Evolutionary conservation across 2,329 filamentous ascomycete species (phyloP), one percentile per base, ranked within the genome.

Genomic region (Xylariaceae sp.): DNA sequence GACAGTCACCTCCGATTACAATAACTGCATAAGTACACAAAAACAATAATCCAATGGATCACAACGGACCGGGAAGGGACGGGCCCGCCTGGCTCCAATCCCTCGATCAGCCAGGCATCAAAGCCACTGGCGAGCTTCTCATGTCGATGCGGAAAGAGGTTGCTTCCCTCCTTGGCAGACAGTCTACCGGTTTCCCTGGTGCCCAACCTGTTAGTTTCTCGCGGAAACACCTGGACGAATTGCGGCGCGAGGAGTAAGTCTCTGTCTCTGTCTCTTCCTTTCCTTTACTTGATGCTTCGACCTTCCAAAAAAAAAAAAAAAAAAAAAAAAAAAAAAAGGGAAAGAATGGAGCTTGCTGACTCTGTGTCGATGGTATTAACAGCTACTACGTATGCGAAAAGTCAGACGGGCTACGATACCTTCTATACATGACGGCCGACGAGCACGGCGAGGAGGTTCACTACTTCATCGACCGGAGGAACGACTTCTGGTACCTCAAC

Each of bases 301-400:
- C 6, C 21, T 7, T 13, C 5, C 26, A n/a, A 9, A 9, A 28
- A 29, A 36, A 46, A 17, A 24, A 26, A 27, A 12, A 17, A 24
- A 9, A 7, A 9, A 14, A 23, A 15, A 5, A 7, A 26, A 14
- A 12, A 29, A 4, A 14, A 12, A 16, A 5, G 26, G 13, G n/a
- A n/a, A n/a, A n/a, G n/a, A n/a, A n/a, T n/a, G n/a, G n/a, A n/a
- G n/a, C n/a, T n/a, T n/a, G n/a, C n/a, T n/a, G n/a, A n/a, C n/a
- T n/a, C n/a, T n/a, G n/a, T n/a, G n/a, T n/a, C n/a, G 23, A 15
- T 8, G 8, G 14, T 14, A 14, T 15, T 24, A 7, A 11, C 37
- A 84, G 80, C 64, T 98, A 97, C 69, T 98, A 89, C 60, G 85
- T 98, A 49, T 96, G 90, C 70, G 92, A 98, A 66, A 98, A 98